Conservation (phyloP, 1,284 basidiomycete genomes). For the Flammula alnicola region DNA sequence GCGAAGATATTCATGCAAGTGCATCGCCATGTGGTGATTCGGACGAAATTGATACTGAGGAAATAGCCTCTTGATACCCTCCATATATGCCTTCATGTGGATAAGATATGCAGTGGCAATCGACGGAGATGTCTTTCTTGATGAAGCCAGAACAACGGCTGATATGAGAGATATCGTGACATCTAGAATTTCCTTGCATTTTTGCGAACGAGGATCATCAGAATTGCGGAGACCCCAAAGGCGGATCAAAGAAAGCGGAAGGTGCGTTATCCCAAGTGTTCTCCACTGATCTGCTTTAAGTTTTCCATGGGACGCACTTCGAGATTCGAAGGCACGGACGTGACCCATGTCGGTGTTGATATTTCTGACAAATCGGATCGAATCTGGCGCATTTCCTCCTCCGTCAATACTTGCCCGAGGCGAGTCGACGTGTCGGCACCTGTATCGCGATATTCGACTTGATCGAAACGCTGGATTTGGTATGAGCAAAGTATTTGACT, state of each 20-base stretch:
- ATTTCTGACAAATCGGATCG: too few species aligned
- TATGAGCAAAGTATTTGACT: too few species aligned
- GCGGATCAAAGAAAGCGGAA: conserved; percentile 24
- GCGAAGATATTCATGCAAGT: too few species aligned
- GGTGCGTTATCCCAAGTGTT: conserved; percentile 25
- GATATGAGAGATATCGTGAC: conserved; percentile 20
- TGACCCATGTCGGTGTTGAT: too few species aligned
- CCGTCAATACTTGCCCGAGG: conserved; percentile 18
- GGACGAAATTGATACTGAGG: too few species aligned
- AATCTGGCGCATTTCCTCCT: conserved; percentile 28
- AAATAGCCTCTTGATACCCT: too few species aligned
- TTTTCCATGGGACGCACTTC: conserved; percentile 24
- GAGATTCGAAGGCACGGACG: conserved; percentile 25
- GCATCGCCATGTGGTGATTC: too few species aligned
- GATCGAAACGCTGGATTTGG: too few species aligned
- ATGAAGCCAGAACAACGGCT: too few species aligned
- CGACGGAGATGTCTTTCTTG: too few species aligned
- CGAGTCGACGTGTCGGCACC: conserved; percentile 21
- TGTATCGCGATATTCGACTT: conserved; percentile 20
- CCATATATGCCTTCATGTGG: too few species aligned
- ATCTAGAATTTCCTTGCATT: conserved; percentile 6
- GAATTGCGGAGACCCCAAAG: conserved; percentile 20
- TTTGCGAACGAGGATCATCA: background rate
- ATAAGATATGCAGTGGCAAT: too few species aligned
- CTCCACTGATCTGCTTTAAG: conserved; percentile 36